Conservation (phyloP, 345 rosid genomes). For the Syzygium aromaticum region DNA sequence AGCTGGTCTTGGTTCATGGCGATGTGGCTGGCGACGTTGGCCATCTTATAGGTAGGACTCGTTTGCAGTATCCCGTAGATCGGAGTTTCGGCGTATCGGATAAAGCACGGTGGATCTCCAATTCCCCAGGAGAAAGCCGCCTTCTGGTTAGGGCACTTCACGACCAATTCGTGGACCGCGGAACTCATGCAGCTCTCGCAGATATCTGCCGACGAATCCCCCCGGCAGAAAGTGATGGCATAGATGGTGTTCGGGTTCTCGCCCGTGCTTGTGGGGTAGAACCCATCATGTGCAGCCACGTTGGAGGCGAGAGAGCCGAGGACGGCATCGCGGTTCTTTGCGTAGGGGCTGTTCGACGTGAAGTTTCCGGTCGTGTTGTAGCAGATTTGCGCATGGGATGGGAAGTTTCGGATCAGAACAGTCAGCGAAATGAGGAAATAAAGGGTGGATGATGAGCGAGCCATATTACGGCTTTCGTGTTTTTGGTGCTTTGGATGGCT, state of each 20-base stretch:
- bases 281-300: background rate
- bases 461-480: background rate
- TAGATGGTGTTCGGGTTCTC: background rate
- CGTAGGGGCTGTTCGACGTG: constrained; percentile 10
- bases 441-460: background rate
- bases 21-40: background rate
- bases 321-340: constrained; percentile 4
- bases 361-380: background rate
- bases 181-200: constrained; percentile 20
- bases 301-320: constrained; percentile 9
- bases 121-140: constrained; percentile 20
- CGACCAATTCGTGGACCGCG: background rate
- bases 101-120: constrained; percentile 13
- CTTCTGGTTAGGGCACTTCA: constrained; percentile 25
- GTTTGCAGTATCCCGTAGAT: constrained; percentile 20
- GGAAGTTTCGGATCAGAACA: background rate
- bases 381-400: background rate
- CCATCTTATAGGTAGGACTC: background rate
- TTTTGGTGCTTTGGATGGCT: background rate
- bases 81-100: constrained; percentile 25
- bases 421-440: background rate
- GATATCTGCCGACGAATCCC: constrained; percentile 9
- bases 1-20: constrained; percentile 11
- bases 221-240: constrained; percentile 26
- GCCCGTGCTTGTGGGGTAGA: constrained; percentile 4